Evolutionary conservation across 2,329 filamentous ascomycete species (phyloP).

Genomic region (Fusarium guadeloupense): DNA sequence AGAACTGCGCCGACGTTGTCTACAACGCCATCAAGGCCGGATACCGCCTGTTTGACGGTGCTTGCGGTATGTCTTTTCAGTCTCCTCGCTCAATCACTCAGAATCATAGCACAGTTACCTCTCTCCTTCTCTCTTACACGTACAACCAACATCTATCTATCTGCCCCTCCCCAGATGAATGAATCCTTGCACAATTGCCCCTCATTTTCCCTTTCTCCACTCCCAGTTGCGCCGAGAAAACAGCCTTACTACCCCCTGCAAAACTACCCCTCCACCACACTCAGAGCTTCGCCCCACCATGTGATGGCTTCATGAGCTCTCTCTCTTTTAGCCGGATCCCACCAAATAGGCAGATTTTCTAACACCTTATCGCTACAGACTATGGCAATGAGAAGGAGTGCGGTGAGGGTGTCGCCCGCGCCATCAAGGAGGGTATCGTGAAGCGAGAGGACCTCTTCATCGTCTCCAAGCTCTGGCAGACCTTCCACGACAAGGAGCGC

Average conservation of each 20-base stretch:
- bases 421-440: conserved; percentile 82
- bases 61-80: conserved; percentile 59
- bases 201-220: conserved; percentile 11
- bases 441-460: conserved; percentile 91
- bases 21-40: conserved; percentile 77
- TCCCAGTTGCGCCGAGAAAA: conserved; percentile 41
- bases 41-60: conserved; percentile 69
- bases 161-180: conserved; percentile 24
- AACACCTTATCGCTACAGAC: conserved; percentile 58
- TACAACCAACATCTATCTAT: not conserved
- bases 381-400: conserved; percentile 86
- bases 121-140: conserved; percentile 10
- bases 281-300: conserved; percentile 19
- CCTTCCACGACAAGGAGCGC: conserved; percentile 82
- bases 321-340: conserved; percentile 8
- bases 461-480: conserved; percentile 93
- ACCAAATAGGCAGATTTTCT: conserved; percentile 7
- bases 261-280: conserved; percentile 34
- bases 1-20: conserved; percentile 77
- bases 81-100: not conserved
- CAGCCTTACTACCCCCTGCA: conserved; percentile 39
- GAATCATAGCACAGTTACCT: conserved; percentile 5
- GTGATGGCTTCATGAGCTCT: conserved; percentile 27
- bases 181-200: conserved; percentile 16
- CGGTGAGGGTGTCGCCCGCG: conserved; percentile 79